Conservation (phyloP, 2,329 filamentous ascomycete genomes). For the Zasmidium citrigriseum region DNA sequence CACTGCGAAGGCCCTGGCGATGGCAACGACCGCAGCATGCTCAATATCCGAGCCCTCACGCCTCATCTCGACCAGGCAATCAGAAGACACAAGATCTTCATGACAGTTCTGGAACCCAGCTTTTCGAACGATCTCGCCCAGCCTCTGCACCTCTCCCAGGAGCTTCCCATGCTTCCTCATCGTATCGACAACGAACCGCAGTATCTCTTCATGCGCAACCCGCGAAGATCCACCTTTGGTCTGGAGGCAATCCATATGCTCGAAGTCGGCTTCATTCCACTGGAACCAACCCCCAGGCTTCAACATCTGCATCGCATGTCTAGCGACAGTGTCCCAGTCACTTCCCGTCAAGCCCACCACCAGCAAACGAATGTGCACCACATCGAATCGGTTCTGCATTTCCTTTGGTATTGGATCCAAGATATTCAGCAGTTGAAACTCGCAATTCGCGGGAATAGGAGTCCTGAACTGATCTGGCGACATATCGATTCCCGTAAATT, state of each 20-base stretch:
- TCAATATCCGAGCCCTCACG: neutral
- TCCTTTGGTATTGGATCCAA: constrained; percentile 18
- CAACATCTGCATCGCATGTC: constrained; percentile 17
- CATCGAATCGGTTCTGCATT: constrained; percentile 15
- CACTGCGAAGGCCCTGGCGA: neutral
- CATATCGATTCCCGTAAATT: constrained; percentile 23
- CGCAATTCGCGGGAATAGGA: neutral
- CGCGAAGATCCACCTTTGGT: neutral
- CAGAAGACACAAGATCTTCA: neutral
- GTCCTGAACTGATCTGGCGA: constrained; percentile 21
- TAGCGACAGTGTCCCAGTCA: constrained; percentile 18
- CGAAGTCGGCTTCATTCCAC: constrained; percentile 25
- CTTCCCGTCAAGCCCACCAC: constrained; percentile 16
- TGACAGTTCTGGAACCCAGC: neutral
- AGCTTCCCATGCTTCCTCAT: neutral
- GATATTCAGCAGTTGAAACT: constrained; percentile 18
- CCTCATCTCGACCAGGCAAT: neutral
- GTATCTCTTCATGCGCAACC: neutral
- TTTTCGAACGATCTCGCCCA: neutral
- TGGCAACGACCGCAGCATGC: neutral
- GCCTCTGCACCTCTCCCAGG: neutral
- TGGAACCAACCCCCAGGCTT: constrained; percentile 26
- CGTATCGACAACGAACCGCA: neutral
- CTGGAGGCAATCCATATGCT: constrained; percentile 4
- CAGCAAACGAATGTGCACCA: constrained; percentile 25